Percentiles rank a stretch among this genome's conserved stretches.
phyloP scores from a whole-genome alignment of 2,329 filamentous ascomycete species.

The Cadophora sp. region DNA sequence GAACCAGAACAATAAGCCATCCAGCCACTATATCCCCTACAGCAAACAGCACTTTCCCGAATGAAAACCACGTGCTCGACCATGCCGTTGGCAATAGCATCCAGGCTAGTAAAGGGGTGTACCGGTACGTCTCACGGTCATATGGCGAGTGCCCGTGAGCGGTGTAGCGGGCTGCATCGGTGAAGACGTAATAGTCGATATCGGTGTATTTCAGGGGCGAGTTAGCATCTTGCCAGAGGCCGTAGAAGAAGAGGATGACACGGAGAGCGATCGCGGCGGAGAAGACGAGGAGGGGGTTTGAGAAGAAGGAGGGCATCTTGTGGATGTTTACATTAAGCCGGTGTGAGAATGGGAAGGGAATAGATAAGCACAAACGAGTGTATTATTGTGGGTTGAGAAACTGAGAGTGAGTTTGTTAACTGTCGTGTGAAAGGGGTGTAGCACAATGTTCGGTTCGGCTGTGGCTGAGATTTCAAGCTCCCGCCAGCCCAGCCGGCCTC shows the following conservation, averaged over 20 bases:
- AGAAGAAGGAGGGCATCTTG: slow-evolving; percentile 39
- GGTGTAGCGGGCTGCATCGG: slow-evolving; percentile 84
- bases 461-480: slow-evolving; percentile 26
- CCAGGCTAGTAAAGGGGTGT: slow-evolving; percentile 94
- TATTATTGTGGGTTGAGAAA: not conserved
- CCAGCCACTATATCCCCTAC: slow-evolving; percentile 84
- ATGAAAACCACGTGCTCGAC: slow-evolving; percentile 67
- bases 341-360: not conserved
- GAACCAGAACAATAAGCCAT: slow-evolving; percentile 70
- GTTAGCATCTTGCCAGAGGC: slow-evolving; percentile 89
- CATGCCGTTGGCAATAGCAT: slow-evolving; percentile 81
- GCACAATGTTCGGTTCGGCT: slow-evolving; percentile 5
- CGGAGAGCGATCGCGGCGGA: slow-evolving; percentile 69
- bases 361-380: not conserved
- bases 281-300: slow-evolving; percentile 58
- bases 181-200: slow-evolving; percentile 99
- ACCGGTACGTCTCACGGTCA: slow-evolving; percentile 90
- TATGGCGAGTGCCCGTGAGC: slow-evolving; percentile 78
- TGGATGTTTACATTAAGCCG: not conserved
- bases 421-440: not conserved
- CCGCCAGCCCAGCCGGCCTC: not conserved
- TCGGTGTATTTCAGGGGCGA: slow-evolving; percentile 97
- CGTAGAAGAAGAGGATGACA: slow-evolving; percentile 79
- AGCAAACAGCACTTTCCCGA: slow-evolving; percentile 88
- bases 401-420: slow-evolving; percentile 1